These are phyloP conservation scores for Nematocida displodere DNA, from an alignment of 371 early-diverging fungal genomes.

Conservation along the genomic window DNA sequence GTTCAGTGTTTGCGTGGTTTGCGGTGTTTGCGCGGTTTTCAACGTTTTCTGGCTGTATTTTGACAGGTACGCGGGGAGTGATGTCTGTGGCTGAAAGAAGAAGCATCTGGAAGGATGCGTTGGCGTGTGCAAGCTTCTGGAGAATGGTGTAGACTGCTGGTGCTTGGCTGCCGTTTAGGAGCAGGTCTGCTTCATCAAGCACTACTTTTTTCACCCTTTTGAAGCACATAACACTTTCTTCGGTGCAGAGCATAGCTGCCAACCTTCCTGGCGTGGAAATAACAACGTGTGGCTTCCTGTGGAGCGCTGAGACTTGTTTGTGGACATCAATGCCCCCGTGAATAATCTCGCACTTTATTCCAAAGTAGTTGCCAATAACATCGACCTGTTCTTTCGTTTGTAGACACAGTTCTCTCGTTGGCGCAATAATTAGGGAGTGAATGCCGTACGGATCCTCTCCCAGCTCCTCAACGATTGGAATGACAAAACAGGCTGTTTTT, in stretches of 20 bases:
- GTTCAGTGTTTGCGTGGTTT: not conserved
- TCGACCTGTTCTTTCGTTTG: constrained; percentile 88
- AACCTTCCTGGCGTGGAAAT: constrained; percentile 95
- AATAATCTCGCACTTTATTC: constrained; percentile 73
- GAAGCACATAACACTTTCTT: constrained; percentile 75
- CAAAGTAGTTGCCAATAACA: constrained; percentile 78
- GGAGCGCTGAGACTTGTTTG: constrained; percentile 81
- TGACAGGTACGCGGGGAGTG: constrained; percentile 4
- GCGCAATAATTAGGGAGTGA: constrained; percentile 74
- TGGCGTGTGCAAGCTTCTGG: not conserved
- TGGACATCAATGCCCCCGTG: constrained; percentile 87
- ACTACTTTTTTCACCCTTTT: constrained; percentile 83
- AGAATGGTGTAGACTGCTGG: constrained; percentile 12
- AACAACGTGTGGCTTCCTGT: constrained; percentile 84
- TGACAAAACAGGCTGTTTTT: constrained; percentile 88
- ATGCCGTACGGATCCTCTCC: constrained; percentile 79
- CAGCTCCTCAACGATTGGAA: constrained; percentile 79
- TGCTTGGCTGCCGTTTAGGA: constrained; percentile 77
- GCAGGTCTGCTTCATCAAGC: constrained; percentile 94
- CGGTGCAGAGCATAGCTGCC: constrained; percentile 76
- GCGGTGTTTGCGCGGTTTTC: not conserved
- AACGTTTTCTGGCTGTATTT: not conserved
- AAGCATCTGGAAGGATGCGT: not conserved
- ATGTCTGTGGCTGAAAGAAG: constrained; percentile 49
- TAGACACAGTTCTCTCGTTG: constrained; percentile 87